Base-by-base conservation (phyloP, 805 yeast species). In the Wickerhamomyces silvicola region DNA sequence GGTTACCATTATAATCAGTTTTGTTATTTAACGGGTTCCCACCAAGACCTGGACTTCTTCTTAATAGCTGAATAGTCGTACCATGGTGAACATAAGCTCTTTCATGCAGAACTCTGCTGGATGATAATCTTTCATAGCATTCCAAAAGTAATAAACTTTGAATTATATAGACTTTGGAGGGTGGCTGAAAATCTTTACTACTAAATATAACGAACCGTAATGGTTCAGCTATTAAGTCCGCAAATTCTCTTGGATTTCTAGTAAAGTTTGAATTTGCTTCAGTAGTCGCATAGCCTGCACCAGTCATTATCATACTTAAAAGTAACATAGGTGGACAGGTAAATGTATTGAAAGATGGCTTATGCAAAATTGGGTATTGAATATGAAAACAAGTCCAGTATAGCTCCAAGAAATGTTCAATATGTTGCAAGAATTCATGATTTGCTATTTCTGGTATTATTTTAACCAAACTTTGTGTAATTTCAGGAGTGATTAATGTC, bases 51-150 rank as follows among this genome's bases (percentile, higher is more conserved):
- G 94, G 85, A 0, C 85, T 75, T 44, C 95, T 64, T 43, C 94
- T 61, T 30, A 85, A 58, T 26, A 85, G 58, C 54, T 85, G 95
- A 24, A 84, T 77, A 0, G 88, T 77, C 0, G 94, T 81, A 5
- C 92, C 95, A 54, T 85, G 95, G 51, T 86, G 94, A 14, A 86
- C 60, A 54, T 81, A 90, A 0, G 85, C 82, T 29, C 95, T 58
- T 57, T 85, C 95, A 52, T 85, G 95, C 45, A 82, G 56, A 24
- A 61, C 59, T 45, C 95, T 61, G 27, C 73, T 70, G 0, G 85
- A 64, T 43, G 81, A 77, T 38, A 80, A 70, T 58, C 85, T 82
- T 52, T 85, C 95, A 49, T 75, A 78, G 59, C 78, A 76, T 49
- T 85, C 95, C n/a, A 86, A 53, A 40, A 86, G 52, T 34, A 81